Conservation (phyloP, 805 yeast species). For the Candida koratica region DNA sequence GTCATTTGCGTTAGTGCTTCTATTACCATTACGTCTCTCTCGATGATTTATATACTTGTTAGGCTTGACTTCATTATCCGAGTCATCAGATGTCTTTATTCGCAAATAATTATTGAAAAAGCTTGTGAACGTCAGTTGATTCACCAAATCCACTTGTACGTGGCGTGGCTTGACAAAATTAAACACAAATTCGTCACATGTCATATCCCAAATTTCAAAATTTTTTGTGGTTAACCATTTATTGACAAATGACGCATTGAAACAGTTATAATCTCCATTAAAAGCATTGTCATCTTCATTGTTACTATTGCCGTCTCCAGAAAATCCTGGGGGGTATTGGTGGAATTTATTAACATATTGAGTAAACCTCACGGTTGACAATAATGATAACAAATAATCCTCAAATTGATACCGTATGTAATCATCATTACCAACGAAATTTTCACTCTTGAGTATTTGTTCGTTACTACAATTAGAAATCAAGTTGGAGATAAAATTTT, state of each 20-base stretch:
- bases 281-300: slow-evolving; percentile 17
- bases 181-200: slow-evolving; percentile 43
- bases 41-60: slow-evolving; percentile 18
- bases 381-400: slow-evolving; percentile 75
- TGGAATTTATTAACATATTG: slow-evolving; percentile 45
- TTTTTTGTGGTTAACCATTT: slow-evolving; percentile 34
- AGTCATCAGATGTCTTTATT: slow-evolving; percentile 7
- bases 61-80: slow-evolving; percentile 19
- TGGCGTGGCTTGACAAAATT: slow-evolving; percentile 42
- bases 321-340: slow-evolving; percentile 42
- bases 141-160: slow-evolving; percentile 17
- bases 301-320: slow-evolving; percentile 5
- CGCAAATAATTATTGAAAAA: slow-evolving; percentile 22
- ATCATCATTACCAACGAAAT: slow-evolving; percentile 59
- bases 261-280: slow-evolving; percentile 29
- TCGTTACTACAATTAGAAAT: slow-evolving; percentile 46
- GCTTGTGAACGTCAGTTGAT: slow-evolving; percentile 18
- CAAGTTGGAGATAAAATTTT: slow-evolving; percentile 66
- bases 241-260: slow-evolving; percentile 29
- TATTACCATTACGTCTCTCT: not conserved
- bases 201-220: slow-evolving; percentile 37
- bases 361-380: slow-evolving; percentile 68
- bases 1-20: not conserved
- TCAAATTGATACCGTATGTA: slow-evolving; percentile 84
- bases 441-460: slow-evolving; percentile 37